phyloP scores from a whole-genome alignment of 208 protist genomes.

The Giardia duodenalis region DNA sequence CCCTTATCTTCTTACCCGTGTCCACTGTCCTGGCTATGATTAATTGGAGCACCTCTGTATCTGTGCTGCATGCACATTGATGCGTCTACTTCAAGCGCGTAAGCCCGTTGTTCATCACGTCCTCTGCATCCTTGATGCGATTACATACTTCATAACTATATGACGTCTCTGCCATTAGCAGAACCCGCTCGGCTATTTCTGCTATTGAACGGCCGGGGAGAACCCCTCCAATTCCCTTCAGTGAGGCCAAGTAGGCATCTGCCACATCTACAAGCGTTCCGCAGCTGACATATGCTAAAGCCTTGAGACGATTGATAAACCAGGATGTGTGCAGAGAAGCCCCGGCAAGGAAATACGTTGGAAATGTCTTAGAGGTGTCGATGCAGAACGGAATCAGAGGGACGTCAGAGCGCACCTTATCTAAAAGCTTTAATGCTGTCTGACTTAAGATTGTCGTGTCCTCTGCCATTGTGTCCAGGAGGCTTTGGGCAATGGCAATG shows the following conservation, averaged over 20 bases:
- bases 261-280: background rate
- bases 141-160: background rate
- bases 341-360: background rate
- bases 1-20: background rate
- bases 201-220: background rate
- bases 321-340: background rate
- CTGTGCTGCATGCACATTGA: no score
- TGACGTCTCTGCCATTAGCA: constrained; percentile 8
- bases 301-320: background rate
- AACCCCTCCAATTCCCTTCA: constrained; percentile 26
- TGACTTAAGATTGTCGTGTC: background rate
- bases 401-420: background rate
- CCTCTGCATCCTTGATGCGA: background rate
- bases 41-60: no score
- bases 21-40: background rate
- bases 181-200: constrained; percentile 17
- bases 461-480: background rate
- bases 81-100: constrained; percentile 2
- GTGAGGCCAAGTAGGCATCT: background rate
- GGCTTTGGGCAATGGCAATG: background rate
- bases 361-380: background rate
- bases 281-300: background rate
- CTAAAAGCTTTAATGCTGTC: background rate
- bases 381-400: background rate
- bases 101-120: background rate